These are phyloP conservation scores for Penicillium canariense DNA, from an alignment of 495 filamentous ascomycete species.

Conservation along the genomic window DNA sequence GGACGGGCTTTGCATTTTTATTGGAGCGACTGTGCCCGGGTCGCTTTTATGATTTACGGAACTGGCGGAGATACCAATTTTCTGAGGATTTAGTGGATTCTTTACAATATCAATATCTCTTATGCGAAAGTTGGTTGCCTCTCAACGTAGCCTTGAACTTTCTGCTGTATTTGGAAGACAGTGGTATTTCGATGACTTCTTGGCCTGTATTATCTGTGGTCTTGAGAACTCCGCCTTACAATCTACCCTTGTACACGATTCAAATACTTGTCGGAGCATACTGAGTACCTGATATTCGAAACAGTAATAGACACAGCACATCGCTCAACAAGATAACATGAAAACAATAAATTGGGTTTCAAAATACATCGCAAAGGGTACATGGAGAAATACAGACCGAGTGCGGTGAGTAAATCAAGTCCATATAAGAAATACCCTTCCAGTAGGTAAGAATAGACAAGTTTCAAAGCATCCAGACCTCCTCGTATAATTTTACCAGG, in stretches of 20 bases:
- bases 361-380: conserved; percentile 8
- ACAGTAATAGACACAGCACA: conserved; percentile 8
- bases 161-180: background rate
- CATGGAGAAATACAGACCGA: conserved; percentile 10
- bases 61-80: background rate
- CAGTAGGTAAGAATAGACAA: background rate
- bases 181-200: background rate
- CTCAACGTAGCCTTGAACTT: background rate
- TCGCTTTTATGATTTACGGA: background rate
- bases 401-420: background rate
- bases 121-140: background rate
- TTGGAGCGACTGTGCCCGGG: background rate
- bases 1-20: background rate
- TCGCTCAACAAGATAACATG: conserved; percentile 13
- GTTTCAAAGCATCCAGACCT: background rate
- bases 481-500: background rate
- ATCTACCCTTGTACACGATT: background rate
- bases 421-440: background rate
- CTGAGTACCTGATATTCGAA: conserved; percentile 1
- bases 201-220: background rate
- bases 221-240: too few species aligned
- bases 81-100: background rate
- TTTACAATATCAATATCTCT: background rate
- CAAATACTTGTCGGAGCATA: background rate
- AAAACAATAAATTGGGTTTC: conserved; percentile 13